These are phyloP conservation scores for Coriaria nepalensis DNA, from an alignment of 306 rosid species.

Conservation along the genomic window DNA sequence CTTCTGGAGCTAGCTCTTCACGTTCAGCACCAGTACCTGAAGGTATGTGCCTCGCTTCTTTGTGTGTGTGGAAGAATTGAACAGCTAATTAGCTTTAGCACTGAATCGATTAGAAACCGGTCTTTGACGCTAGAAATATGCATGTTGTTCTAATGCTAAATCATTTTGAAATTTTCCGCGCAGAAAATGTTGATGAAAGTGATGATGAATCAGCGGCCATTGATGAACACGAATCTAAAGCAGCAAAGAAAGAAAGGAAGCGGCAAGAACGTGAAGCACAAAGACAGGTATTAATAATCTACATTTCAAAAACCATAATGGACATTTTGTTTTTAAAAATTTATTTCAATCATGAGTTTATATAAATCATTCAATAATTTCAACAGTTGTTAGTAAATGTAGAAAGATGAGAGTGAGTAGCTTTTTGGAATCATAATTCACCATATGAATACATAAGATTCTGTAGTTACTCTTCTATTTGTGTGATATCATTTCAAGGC, in stretches of 20 bases:
- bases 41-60: too few relatives aligned
- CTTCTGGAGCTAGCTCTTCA: slow-evolving; percentile 78
- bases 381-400: too few relatives aligned
- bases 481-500: slow-evolving; percentile 39
- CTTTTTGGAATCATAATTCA: too few relatives aligned
- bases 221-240: slow-evolving; percentile 44
- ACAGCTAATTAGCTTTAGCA: too few relatives aligned
- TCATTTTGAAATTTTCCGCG: not conserved
- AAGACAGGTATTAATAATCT: slow-evolving; percentile 42
- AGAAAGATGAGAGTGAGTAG: too few relatives aligned
- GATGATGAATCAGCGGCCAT: slow-evolving; percentile 52
- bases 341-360: too few relatives aligned
- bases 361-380: too few relatives aligned
- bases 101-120: too few relatives aligned
- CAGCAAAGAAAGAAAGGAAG: slow-evolving; percentile 56
- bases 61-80: too few relatives aligned
- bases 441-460: too few relatives aligned
- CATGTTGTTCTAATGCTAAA: slow-evolving; percentile 1
- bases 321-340: not conserved
- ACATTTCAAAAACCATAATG: not conserved
- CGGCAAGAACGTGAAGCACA: slow-evolving; percentile 88
- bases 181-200: slow-evolving; percentile 65
- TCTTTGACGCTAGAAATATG: too few relatives aligned
- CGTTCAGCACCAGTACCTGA: slow-evolving; percentile 37
- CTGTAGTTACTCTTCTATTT: too few relatives aligned